phyloP scores from a whole-genome alignment of 2,329 filamentous ascomycete species.

The Endoconidiophora polonica region DNA sequence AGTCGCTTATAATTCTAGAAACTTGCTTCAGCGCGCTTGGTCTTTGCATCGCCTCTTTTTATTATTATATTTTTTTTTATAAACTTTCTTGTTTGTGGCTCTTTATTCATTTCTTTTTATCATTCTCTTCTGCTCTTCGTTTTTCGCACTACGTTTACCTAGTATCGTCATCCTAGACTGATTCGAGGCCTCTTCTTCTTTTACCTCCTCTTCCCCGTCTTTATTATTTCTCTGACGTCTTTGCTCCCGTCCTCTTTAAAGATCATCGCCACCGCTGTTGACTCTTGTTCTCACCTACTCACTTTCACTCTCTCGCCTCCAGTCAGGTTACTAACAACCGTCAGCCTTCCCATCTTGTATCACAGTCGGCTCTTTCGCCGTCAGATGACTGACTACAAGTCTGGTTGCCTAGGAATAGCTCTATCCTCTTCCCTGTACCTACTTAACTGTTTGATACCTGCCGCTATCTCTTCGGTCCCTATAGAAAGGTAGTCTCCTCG shows the following conservation, averaged over 20 bases:
- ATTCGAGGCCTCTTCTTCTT: neutral
- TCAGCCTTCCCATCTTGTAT: neutral
- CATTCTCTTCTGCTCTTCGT: neutral
- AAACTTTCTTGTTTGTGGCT: neutral
- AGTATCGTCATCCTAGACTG: neutral
- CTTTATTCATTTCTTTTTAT: neutral
- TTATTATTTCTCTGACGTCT: neutral
- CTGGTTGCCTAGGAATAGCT: constrained; percentile 9
- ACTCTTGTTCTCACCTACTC: neutral
- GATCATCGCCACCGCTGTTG: neutral
- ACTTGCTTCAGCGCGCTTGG: constrained; percentile 7
- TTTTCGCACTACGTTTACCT: neutral
- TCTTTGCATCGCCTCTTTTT: constrained; percentile 10
- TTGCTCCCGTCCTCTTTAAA: neutral
- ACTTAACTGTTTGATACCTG: neutral
- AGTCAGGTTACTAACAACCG: neutral
- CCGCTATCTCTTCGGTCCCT: neutral
- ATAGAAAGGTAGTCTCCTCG: neutral
- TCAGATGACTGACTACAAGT: constrained; percentile 11
- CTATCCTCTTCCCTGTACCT: neutral
- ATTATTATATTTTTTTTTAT: neutral
- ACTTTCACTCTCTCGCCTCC: neutral
- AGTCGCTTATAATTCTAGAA: constrained; percentile 10
- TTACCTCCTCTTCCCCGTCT: neutral
- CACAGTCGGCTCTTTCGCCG: neutral